Evolutionary conservation across 2,329 filamentous ascomycete species (phyloP), one percentile per base, ranked within the genome.

Genomic region (Cladobotryum mycophilum): DNA sequence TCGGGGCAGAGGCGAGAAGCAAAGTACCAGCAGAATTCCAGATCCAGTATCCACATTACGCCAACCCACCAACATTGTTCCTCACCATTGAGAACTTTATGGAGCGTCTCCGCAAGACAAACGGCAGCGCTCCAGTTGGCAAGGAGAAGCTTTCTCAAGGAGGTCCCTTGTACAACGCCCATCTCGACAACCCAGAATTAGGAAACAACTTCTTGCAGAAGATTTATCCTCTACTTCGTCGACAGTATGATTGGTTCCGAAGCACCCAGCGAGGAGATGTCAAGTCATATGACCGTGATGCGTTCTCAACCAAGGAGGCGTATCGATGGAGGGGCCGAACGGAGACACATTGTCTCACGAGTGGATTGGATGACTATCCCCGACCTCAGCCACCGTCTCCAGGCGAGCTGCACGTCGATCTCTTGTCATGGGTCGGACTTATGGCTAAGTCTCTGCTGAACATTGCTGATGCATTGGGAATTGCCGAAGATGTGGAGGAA

Each of bases 381-480:
- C 88, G 93, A 45, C 80, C 93, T 8, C 89, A 95, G 68, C 91
- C 93, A 13, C 93, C 93, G 22, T 91, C 96, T 67, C 92, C 93
- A 0, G 92, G 89, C 61, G 93, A 99, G 80, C 79, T 99, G 45
- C 92, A 99, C 67, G 85, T 95, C 30, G 93, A 99, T 69, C 77
- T 97, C 48, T 87, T 99, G 67, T 88, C 88, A 47, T 99, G 93
- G 93, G 87, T 99, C 71, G 93, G 92, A n/a, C 82, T 96, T 73
- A 95, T 96, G 89, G 86, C 88, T 38, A 84, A 86, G 57, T 86
- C 87, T n/a, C 80, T 99, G 49, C 79, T 83, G 60, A 88, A 86
- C 58, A 88, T 96, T 59, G 89, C 90, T 1, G 73, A 81, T 42
- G 81, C 83, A 22, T 78, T 97, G n/a, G 84, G 80, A 43, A 80